These are phyloP conservation scores for Blastobotrys americana DNA, from an alignment of 805 yeast genomes.

Conservation along the genomic window DNA sequence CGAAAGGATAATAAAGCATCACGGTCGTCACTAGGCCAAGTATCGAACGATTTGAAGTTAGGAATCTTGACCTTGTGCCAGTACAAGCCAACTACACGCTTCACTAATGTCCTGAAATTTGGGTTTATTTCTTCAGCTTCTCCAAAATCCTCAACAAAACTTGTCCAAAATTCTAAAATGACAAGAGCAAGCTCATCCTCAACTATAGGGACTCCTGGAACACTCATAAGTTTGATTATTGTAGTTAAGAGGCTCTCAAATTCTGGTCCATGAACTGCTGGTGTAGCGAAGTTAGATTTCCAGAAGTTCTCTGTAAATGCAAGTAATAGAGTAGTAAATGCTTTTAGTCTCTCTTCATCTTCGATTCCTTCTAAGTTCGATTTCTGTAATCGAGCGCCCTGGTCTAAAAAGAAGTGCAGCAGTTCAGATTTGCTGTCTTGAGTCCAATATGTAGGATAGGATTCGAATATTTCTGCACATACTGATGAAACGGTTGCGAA, in stretches of 20 bases:
- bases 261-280: neutral
- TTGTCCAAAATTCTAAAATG: conserved; percentile 31
- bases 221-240: conserved; percentile 13
- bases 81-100: conserved; percentile 36
- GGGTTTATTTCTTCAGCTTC: conserved; percentile 27
- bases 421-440: conserved; percentile 9
- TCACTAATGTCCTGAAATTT: neutral
- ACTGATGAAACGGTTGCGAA: conserved; percentile 3
- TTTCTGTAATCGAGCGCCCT: neutral
- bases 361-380: neutral
- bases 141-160: conserved; percentile 29
- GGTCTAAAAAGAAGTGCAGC: conserved; percentile 4
- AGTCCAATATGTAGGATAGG: conserved; percentile 15
- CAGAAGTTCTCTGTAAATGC: conserved; percentile 4
- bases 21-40: conserved; percentile 29
- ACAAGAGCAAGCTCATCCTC: conserved; percentile 27
- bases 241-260: conserved; percentile 1
- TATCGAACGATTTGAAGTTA: neutral
- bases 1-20: conserved; percentile 65
- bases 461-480: neutral
- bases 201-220: conserved; percentile 17
- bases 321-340: conserved; percentile 9
- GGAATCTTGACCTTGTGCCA: conserved; percentile 56
- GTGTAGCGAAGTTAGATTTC: neutral
- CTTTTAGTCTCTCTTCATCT: conserved; percentile 11